Evolutionary conservation across 495 filamentous ascomycete genomes (phyloP).

Genomic region (Penicillium lividum): DNA sequence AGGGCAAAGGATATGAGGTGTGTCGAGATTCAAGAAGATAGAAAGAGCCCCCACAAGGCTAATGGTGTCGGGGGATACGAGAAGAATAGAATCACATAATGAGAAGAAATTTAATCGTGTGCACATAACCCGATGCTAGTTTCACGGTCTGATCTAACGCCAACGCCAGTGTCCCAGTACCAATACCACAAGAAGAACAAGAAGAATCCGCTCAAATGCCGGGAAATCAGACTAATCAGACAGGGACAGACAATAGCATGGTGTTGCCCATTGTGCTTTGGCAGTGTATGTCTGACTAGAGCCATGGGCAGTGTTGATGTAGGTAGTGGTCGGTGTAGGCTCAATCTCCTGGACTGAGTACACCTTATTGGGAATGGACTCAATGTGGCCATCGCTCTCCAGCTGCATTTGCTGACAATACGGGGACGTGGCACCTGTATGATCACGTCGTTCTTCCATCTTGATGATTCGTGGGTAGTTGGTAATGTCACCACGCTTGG

Average conservation of each 20-base stretch:
- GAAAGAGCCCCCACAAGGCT: slow-evolving; percentile 7
- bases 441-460: slow-evolving; percentile 72
- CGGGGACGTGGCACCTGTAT: slow-evolving; percentile 40
- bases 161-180: slow-evolving; percentile 21
- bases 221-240: slow-evolving; percentile 33
- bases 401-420: slow-evolving; percentile 76
- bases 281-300: slow-evolving; percentile 42
- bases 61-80: slow-evolving; percentile 6
- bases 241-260: slow-evolving; percentile 47
- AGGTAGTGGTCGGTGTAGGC: slow-evolving; percentile 44
- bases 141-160: slow-evolving; percentile 24
- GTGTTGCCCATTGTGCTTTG: slow-evolving; percentile 38
- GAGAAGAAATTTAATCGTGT: slow-evolving; percentile 28
- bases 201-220: slow-evolving; percentile 21
- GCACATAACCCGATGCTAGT: slow-evolving; percentile 29
- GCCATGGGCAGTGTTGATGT: slow-evolving; percentile 24
- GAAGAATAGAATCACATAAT: slow-evolving; percentile 25
- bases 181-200: slow-evolving; percentile 26
- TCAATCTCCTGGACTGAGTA: slow-evolving; percentile 63
- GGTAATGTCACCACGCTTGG: slow-evolving; percentile 22
- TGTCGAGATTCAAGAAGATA: slow-evolving; percentile 5
- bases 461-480: slow-evolving; percentile 75
- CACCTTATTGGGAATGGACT: slow-evolving; percentile 47
- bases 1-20: background rate
- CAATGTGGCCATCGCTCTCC: slow-evolving; percentile 46